Evolutionary conservation across 345 rosid species (phyloP), one percentile per base, ranked within the genome.

Genomic region (Populus nigra): DNA sequence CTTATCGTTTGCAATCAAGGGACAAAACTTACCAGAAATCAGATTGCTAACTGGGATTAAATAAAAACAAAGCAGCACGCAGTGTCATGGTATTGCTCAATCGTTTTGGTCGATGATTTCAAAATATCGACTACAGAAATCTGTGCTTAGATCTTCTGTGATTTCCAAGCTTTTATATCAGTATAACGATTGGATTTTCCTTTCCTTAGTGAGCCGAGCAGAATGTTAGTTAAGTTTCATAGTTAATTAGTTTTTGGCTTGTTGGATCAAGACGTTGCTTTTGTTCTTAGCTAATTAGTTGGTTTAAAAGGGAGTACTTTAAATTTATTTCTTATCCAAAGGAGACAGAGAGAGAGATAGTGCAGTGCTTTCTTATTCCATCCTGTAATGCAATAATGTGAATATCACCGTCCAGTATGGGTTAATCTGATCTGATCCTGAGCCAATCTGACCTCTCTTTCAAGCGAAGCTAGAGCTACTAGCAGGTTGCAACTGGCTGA

Each of bases 391-490:
- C 47, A 39, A 83, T 81, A 74, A 74, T 78, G 12, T 27, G 35
- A 67, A 38, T 35, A 69, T 38, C 66, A 69, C 68, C 69, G 55
- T 27, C 76, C 74, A 35, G 38, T 16, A 49, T 49, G 66, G 67
- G 65, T 68, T 0, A 47, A 10, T 59, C 16, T 29, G 68, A 31
- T 22, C 13, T 17, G 17, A 22, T 29, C 27, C 84, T n/a, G 72
- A 65, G 18, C 27, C 1, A 1, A 36, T 22, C 36, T 70, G 33
- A 72, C 81, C 80, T 81, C 72, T 72, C 85, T 86, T 86, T 16
- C 36, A 81, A 79, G 80, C 45, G 29, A 86, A 81, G 86, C 70
- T 63, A 78, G 67, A 57, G 62, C 62, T 8, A 10, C 62, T 8
- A 18, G n/a, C n/a, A 15, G 17, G n/a, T 35, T 15, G n/a, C 25